phyloP scores from a whole-genome alignment of 2,329 filamentous ascomycete species.

The Aspergillus nomiae region DNA sequence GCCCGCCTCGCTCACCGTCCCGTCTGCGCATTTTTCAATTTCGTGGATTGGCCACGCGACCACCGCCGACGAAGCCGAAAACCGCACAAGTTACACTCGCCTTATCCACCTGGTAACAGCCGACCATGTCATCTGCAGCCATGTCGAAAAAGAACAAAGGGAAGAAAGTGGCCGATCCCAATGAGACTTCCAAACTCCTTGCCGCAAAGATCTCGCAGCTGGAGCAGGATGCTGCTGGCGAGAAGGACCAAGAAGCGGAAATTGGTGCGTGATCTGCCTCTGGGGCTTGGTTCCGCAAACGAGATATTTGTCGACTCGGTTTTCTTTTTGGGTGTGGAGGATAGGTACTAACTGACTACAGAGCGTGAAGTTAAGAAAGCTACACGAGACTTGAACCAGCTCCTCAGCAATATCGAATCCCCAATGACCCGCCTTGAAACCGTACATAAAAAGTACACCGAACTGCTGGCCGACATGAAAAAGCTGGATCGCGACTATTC shows the following conservation, averaged over 20 bases:
- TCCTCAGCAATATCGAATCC: constrained; percentile 84
- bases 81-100: constrained; percentile 25
- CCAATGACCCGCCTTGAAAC: constrained; percentile 89
- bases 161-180: constrained; percentile 82
- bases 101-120: constrained; percentile 11
- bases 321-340: constrained; percentile 4
- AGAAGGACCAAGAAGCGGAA: constrained; percentile 93
- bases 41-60: constrained; percentile 46
- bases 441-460: constrained; percentile 86
- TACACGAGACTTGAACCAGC: constrained; percentile 83
- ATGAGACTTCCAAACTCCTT: constrained; percentile 87
- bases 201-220: constrained; percentile 93
- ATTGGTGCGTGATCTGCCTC: constrained; percentile 68
- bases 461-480: constrained; percentile 93
- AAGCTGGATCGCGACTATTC: constrained; percentile 89
- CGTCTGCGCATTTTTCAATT: constrained; percentile 36
- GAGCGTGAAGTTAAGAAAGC: constrained; percentile 94
- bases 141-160: constrained; percentile 76
- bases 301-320: background rate
- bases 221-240: constrained; percentile 87
- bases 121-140: constrained; percentile 50
- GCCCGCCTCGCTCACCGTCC: constrained; percentile 20
- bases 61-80: constrained; percentile 48
- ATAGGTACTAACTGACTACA: constrained; percentile 44
- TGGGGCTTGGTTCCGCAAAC: background rate